Evolutionary conservation across 2,329 filamentous ascomycete species (phyloP), one percentile per base, ranked within the genome.

Genomic region (Claviceps lovelessii): DNA sequence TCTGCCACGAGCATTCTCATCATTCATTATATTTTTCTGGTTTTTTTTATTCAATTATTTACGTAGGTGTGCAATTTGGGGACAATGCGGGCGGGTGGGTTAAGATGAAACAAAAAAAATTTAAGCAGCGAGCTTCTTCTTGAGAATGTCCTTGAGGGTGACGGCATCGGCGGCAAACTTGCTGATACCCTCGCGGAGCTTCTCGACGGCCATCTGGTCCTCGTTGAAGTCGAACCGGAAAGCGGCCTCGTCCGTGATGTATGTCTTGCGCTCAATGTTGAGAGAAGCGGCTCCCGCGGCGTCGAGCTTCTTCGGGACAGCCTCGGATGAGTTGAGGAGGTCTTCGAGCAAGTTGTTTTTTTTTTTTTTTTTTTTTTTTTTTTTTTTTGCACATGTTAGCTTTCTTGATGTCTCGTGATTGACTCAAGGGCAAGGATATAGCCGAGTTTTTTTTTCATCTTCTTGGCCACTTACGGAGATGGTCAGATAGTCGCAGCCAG

Each of bases 191-290:
- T 98, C 93, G 59, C 90, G 88, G 65, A 98, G 84, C 86, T 98
- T 98, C 85, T 97, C 90, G 62, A 95, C 89, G 60, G 88, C 93
- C 93, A 98, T 98, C 73, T 91, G 86, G 69, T 98, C 90, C 81
- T 98, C 93, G 81, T 98, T 98, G 84, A 98, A 95, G 76, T 90
- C 87, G 79, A 96, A 98, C 72, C 93, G 90, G 90, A 97, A 98
- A 51, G 74, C 68, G 54, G 90, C 67, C 82, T 98, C 93, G 74
- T 93, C 78, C 69, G 85, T 82, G 74, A 98, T 85, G 82, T 95
- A 98, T 56, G 76, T 77, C 79, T 87, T 88, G 87, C 90, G 95
- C 77, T 86, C 75, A 62, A 98, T 81, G 73, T 93, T 73, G 61
- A 93, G 80, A 55, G 75, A 70, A 62, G 72, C 58, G 58, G 90